Percentiles rank a stretch among this genome's conserved stretches.
These are phyloP conservation scores for Lavandula angustifolia DNA, from an alignment of 257 asterid genomes.

Conservation along the genomic window DNA sequence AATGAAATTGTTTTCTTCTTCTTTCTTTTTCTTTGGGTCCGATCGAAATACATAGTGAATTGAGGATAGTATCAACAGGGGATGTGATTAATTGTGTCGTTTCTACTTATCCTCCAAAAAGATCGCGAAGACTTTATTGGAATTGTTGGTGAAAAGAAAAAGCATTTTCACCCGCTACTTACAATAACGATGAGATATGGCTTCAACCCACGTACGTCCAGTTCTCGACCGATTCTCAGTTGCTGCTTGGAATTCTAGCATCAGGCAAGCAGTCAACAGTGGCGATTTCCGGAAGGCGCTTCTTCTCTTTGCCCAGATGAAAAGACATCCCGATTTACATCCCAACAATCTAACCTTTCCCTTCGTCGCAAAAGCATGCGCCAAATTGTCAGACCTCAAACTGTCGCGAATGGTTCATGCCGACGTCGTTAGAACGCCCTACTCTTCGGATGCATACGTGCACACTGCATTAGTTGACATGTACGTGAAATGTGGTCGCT, in stretches of 20 bases:
- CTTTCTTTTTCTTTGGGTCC: no score
- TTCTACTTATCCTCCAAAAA: no score
- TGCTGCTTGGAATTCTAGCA: slow-evolving; percentile 48
- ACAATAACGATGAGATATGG: no score
- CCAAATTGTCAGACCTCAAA: slow-evolving; percentile 43
- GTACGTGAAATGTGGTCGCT: slow-evolving; percentile 55
- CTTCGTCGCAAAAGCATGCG: slow-evolving; percentile 69
- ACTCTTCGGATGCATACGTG: slow-evolving; percentile 48
- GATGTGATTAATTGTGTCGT: no score
- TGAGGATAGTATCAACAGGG: no score
- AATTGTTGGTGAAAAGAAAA: no score
- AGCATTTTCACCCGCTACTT: no score
- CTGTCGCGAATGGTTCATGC: slow-evolving; percentile 48
- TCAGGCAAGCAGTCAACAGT: slow-evolving; percentile 47
- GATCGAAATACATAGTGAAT: no score
- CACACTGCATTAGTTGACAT: slow-evolving; percentile 58
- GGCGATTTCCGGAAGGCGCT: slow-evolving; percentile 46
- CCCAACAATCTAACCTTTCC: slow-evolving; percentile 66
- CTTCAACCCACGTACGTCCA: no score
- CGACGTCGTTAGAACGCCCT: slow-evolving; percentile 44
- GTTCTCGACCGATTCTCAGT: no score
- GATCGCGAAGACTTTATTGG: no score
- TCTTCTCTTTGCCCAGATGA: slow-evolving; percentile 55
- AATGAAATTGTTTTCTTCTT: no score
- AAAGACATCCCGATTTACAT: slow-evolving; percentile 28